These are phyloP conservation scores for Crotalaria pallida DNA, from an alignment of 306 rosid genomes.

Conservation along the genomic window DNA sequence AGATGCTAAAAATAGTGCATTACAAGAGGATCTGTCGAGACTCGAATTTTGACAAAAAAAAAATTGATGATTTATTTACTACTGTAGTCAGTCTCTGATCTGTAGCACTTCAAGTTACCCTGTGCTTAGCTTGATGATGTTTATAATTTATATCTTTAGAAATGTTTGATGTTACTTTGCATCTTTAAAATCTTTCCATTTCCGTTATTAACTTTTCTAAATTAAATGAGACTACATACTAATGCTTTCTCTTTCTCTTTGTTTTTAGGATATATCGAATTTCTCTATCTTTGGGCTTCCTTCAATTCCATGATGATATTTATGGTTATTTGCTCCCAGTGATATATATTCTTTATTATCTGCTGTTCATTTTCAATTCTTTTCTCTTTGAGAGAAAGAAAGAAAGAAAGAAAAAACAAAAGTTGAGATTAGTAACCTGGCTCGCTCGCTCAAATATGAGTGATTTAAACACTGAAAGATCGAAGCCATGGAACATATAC, in stretches of 20 bases:
- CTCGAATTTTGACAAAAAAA: not conserved
- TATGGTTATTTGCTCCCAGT: no score
- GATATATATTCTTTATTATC: no score
- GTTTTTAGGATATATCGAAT: no score
- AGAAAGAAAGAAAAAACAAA: conserved; percentile 12
- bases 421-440: not conserved
- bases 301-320: no score
- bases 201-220: not conserved
- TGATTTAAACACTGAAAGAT: conserved; percentile 44
- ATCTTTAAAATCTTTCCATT: not conserved
- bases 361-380: no score
- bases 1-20: conserved; percentile 3
- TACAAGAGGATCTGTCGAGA: not conserved
- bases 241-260: no score
- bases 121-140: not conserved
- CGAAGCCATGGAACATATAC: conserved; percentile 67
- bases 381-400: not conserved
- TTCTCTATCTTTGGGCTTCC: no score
- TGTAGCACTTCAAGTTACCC: no score
- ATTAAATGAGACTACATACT: not conserved
- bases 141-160: not conserved
- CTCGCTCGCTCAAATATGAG: conserved; percentile 38
- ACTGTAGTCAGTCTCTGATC: no score
- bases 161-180: not conserved
- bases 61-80: no score